These are phyloP conservation scores for Hymenoscyphus repandus DNA, from an alignment of 2,329 filamentous ascomycete genomes.

Conservation along the genomic window DNA sequence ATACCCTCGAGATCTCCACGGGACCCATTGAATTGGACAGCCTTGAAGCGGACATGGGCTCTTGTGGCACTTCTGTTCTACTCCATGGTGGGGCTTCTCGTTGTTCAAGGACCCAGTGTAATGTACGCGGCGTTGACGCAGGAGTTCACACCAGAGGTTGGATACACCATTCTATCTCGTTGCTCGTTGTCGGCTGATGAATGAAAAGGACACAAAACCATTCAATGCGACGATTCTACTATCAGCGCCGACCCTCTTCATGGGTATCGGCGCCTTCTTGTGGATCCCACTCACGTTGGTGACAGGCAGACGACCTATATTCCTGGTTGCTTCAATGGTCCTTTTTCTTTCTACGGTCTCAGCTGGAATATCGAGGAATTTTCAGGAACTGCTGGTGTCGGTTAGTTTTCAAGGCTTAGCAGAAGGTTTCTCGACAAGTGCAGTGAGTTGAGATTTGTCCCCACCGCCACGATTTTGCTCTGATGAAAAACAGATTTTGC, in stretches of 20 bases:
- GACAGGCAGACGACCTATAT: constrained; percentile 14
- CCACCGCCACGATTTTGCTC: neutral
- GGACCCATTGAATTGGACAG: constrained; percentile 19
- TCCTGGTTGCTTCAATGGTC: constrained; percentile 5
- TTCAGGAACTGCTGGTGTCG: constrained; percentile 12
- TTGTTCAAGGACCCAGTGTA: constrained; percentile 10
- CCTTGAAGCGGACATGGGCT: constrained; percentile 10
- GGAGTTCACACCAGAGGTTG: constrained; percentile 10
- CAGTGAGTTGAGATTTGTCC: constrained; percentile 2
- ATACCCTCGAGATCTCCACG: constrained; percentile 10
- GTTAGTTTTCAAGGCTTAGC: constrained; percentile 13
- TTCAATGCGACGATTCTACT: constrained; percentile 6
- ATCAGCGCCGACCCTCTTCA: constrained; percentile 12
- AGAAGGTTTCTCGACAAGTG: constrained; percentile 8
- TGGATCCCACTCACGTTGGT: constrained; percentile 16
- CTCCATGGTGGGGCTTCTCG: constrained; percentile 3
- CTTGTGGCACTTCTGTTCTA: constrained; percentile 9
- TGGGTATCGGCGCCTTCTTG: constrained; percentile 16
- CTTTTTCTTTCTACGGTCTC: constrained; percentile 6
- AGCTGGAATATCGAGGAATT: constrained; percentile 2
- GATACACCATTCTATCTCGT: neutral
- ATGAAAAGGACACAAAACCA: constrained; percentile 10
- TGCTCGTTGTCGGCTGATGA: neutral
- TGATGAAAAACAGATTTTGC: constrained; percentile 8
- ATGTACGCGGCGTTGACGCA: constrained; percentile 4